Evolutionary conservation across 805 yeast genomes (phyloP).

Genomic region (Starmerella stigmatis): DNA sequence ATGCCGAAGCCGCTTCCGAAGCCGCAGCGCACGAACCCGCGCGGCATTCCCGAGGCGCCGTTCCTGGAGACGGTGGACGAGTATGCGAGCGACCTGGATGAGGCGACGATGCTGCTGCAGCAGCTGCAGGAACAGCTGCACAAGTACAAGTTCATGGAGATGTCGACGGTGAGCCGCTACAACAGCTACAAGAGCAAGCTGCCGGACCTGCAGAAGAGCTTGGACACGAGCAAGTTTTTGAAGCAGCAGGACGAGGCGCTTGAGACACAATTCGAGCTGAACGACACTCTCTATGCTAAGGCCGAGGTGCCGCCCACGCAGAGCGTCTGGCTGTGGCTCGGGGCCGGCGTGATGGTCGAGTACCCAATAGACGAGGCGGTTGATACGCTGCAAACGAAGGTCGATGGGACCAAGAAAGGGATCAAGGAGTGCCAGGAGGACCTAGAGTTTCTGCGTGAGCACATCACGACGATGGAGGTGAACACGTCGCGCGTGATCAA

Average conservation of each 20-base stretch:
- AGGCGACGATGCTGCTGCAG: slow-evolving; percentile 57
- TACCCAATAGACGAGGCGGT: slow-evolving; percentile 85
- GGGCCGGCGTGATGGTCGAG: slow-evolving; percentile 95
- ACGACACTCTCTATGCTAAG: slow-evolving; percentile 81
- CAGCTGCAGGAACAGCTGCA: slow-evolving; percentile 79
- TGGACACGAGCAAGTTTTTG: slow-evolving; percentile 58
- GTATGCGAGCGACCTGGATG: slow-evolving; percentile 55
- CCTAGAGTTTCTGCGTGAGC: slow-evolving; percentile 70
- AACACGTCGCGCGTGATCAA: slow-evolving; percentile 67
- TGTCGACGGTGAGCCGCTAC: slow-evolving; percentile 35
- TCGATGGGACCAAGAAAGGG: slow-evolving; percentile 51
- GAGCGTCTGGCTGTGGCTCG: slow-evolving; percentile 85
- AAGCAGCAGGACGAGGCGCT: slow-evolving; percentile 41
- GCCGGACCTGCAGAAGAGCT: slow-evolving; percentile 86
- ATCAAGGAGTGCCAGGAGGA: slow-evolving; percentile 64
- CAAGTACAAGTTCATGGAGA: slow-evolving; percentile 31
- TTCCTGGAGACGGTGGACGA: slow-evolving; percentile 77
- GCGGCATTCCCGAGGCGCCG: slow-evolving; percentile 96
- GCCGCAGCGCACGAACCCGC: slow-evolving; percentile 48
- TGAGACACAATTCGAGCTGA: slow-evolving; percentile 77
- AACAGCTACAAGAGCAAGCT: slow-evolving; percentile 51
- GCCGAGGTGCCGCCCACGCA: slow-evolving; percentile 59
- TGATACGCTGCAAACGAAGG: slow-evolving; percentile 51
- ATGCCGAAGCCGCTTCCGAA: slow-evolving; percentile 23
- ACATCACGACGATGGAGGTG: slow-evolving; percentile 95